Conservation (phyloP, 1,139 yeast species). For the Protomyces pachydermus region DNA sequence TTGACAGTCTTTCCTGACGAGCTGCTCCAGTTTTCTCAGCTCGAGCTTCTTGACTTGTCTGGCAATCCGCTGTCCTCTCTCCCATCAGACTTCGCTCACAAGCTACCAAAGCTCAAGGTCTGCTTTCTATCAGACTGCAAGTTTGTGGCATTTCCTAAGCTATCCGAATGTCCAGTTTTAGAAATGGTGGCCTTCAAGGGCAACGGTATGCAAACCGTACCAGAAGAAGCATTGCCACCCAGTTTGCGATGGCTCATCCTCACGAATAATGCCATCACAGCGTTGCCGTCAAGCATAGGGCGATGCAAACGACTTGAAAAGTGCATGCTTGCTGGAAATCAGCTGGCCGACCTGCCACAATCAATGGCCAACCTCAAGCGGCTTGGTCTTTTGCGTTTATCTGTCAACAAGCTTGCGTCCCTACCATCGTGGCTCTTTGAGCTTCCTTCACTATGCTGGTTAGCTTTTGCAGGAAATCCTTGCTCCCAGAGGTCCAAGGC, state of each 20-base stretch:
- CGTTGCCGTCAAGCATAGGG: conserved; percentile 7
- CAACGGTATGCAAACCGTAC: conserved; percentile 5
- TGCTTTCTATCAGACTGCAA: conserved; percentile 9
- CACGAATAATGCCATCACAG: conserved; percentile 8
- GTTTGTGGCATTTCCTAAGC: conserved; percentile 1
- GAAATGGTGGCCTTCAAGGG: conserved; percentile 21
- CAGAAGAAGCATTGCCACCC: background rate
- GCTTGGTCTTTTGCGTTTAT: conserved; percentile 3
- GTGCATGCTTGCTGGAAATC: conserved; percentile 19
- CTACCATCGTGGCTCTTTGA: conserved; percentile 11
- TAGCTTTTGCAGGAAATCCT: conserved; percentile 22
- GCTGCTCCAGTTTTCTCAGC: background rate
- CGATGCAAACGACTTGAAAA: conserved; percentile 2
- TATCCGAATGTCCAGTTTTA: background rate
- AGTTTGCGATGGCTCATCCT: conserved; percentile 13
- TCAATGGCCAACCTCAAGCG: conserved; percentile 1
- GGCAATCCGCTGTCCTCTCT: conserved; percentile 1
- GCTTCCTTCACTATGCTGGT: conserved; percentile 9
- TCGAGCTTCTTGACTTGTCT: conserved; percentile 13
- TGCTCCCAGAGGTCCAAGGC: background rate
- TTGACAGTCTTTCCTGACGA: conserved; percentile 2
- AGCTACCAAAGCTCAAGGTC: background rate
- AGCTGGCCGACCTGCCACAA: background rate
- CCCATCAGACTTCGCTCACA: background rate
- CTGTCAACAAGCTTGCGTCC: background rate